Conservation (phyloP, 2,329 filamentous ascomycete species). For the Penicillium janthinellum region DNA sequence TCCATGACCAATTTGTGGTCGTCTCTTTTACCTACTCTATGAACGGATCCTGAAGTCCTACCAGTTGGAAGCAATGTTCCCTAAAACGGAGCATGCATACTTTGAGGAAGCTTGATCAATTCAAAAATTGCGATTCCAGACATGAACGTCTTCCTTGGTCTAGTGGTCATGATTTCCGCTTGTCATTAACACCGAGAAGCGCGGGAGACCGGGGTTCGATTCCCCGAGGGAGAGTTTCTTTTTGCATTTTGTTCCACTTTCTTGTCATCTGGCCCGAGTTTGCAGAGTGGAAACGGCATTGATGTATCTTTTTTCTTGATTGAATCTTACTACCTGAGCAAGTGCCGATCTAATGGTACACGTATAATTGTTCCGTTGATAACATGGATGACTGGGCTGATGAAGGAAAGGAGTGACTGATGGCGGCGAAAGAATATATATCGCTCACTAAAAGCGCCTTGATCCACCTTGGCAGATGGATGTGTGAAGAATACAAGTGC, state of each 20-base stretch:
- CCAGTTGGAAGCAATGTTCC: too few species aligned
- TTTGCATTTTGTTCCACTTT: constrained; percentile 12
- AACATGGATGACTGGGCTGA: neutral
- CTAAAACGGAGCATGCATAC: too few species aligned
- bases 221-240: constrained; percentile 39
- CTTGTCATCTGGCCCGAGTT: too few species aligned
- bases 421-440: constrained; percentile 8
- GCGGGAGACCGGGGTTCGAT: constrained; percentile 45
- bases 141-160: constrained; percentile 36
- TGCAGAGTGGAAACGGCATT: constrained; percentile 1
- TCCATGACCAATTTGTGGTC: too few species aligned
- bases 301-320: constrained; percentile 36
- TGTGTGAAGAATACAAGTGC: neutral
- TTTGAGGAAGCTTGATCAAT: neutral
- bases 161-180: constrained; percentile 47
- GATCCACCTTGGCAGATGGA: neutral
- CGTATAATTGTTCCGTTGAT: constrained; percentile 3
- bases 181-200: constrained; percentile 37
- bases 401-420: constrained; percentile 1
- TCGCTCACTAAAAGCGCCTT: neutral
- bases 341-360: neutral
- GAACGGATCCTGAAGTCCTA: too few species aligned
- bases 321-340: neutral
- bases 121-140: neutral
- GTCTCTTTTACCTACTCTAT: too few species aligned